A percentile compares a stretch with the other conserved stretches of the same genome.
Evolutionary conservation across 1,139 yeast species (phyloP).

Genomic region (Suzukiozyma palmioleophila): DNA sequence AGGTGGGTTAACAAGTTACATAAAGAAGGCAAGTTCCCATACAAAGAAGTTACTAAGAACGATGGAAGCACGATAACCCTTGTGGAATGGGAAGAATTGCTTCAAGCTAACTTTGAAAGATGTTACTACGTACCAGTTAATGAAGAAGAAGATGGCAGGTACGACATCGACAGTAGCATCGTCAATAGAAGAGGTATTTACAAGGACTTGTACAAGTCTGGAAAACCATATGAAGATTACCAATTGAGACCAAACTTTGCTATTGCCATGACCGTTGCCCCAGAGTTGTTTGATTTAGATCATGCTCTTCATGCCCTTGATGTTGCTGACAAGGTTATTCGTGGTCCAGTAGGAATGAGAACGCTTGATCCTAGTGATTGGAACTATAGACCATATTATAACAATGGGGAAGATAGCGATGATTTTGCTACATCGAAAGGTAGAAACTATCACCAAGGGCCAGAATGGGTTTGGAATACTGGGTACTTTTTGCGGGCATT

Average conservation of each 20-base stretch:
- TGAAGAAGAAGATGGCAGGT: conserved; percentile 47
- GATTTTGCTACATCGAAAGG: conserved; percentile 96
- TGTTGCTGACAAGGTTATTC: conserved; percentile 64
- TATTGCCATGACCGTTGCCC: conserved; percentile 90
- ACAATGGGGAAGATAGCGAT: conserved; percentile 70
- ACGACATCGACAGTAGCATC: conserved; percentile 56
- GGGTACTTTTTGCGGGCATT: conserved; percentile 87
- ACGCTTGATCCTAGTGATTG: conserved; percentile 90
- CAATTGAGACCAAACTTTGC: conserved; percentile 91
- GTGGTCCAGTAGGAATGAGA: conserved; percentile 90
- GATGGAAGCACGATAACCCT: conserved; percentile 55
- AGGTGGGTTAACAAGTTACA: conserved; percentile 69
- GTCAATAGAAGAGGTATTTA: conserved; percentile 91
- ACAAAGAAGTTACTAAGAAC: conserved; percentile 48
- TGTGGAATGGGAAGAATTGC: conserved; percentile 64
- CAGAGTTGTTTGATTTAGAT: conserved; percentile 70
- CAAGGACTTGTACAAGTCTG: conserved; percentile 77
- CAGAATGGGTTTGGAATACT: conserved; percentile 94
- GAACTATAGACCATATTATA: conserved; percentile 87
- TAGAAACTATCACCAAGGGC: conserved; percentile 96
- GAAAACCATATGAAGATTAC: conserved; percentile 89
- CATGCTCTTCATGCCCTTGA: conserved; percentile 61
- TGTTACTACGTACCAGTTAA: conserved; percentile 71
- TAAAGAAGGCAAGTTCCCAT: conserved; percentile 50
- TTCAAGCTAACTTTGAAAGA: conserved; percentile 72